Conservation (phyloP, 148 eudicot species). For the Diospyros kaki region DNA sequence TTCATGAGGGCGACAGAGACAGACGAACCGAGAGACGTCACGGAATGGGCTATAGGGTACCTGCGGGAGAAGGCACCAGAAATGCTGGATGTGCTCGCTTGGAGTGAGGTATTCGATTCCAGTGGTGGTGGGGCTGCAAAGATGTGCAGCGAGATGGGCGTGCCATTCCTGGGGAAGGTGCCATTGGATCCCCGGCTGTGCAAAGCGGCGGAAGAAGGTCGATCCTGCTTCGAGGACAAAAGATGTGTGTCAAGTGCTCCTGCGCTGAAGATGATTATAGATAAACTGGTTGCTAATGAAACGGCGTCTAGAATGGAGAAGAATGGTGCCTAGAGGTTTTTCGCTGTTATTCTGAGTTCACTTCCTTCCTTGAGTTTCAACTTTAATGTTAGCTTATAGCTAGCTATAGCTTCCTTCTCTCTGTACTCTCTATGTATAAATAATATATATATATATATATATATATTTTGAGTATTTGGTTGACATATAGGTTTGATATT, state of each 20-base stretch:
- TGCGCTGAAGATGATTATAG: constrained; percentile 57
- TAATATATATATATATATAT: too few relatives aligned
- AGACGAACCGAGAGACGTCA: constrained; percentile 55
- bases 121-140: constrained; percentile 77
- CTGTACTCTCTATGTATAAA: too few relatives aligned
- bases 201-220: constrained; percentile 90
- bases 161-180: constrained; percentile 81
- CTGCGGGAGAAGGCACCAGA: constrained; percentile 74
- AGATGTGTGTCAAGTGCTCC: constrained; percentile 59
- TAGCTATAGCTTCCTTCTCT: too few relatives aligned
- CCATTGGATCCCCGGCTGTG: constrained; percentile 84
- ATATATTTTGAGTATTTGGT: too few relatives aligned
- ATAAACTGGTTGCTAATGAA: constrained; percentile 35
- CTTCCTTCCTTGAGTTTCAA: too few relatives aligned
- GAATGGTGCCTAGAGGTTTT: constrained; percentile 17
- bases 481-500: too few relatives aligned
- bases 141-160: constrained; percentile 81
- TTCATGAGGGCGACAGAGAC: constrained; percentile 41
- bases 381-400: too few relatives aligned
- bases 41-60: constrained; percentile 49
- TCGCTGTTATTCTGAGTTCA: too few relatives aligned
- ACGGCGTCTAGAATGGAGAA: constrained; percentile 14
- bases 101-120: constrained; percentile 74
- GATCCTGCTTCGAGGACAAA: constrained; percentile 67
- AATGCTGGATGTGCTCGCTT: constrained; percentile 48